Conservation (phyloP, 345 rosid genomes). For the Acer saccharum region DNA sequence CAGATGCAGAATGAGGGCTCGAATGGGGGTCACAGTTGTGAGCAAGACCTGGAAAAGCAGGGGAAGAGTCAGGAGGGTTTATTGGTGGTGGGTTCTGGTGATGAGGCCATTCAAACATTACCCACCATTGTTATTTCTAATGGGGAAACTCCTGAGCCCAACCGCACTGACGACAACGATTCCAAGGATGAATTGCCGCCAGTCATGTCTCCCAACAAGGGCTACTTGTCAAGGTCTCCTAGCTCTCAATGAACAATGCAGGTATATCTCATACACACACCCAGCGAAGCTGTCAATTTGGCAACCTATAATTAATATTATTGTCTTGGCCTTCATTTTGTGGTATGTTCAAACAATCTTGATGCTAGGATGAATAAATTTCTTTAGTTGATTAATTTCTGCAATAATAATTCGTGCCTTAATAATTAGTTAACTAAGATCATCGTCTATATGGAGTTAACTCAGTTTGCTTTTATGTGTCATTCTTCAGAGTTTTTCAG, state of each 20-base stretch:
- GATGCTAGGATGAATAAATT: background rate
- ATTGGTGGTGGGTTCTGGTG: conserved; percentile 8
- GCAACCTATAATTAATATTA: background rate
- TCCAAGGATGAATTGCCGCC: conserved; percentile 30
- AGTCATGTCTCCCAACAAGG: conserved; percentile 48
- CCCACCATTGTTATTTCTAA: conserved; percentile 50
- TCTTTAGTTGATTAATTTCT: background rate
- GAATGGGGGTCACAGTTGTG: conserved; percentile 22
- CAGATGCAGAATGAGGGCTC: conserved; percentile 51
- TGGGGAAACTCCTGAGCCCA: conserved; percentile 40
- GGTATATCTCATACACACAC: conserved; percentile 39
- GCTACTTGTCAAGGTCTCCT: conserved; percentile 46
- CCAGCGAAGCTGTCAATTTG: background rate
- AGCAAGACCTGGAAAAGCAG: conserved; percentile 56
- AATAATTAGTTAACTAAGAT: background rate
- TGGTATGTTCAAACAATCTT: background rate
- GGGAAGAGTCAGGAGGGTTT: conserved; percentile 21
- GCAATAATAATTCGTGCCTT: background rate
- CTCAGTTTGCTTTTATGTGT: conserved; percentile 10
- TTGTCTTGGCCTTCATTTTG: no score
- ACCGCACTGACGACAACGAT: conserved; percentile 21
- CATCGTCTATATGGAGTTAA: background rate
- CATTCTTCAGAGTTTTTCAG: conserved; percentile 67
- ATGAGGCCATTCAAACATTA: conserved; percentile 24
- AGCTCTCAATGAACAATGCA: conserved; percentile 81